These are phyloP conservation scores for Starmera dryadoides DNA, from an alignment of 805 yeast species.

Conservation along the genomic window DNA sequence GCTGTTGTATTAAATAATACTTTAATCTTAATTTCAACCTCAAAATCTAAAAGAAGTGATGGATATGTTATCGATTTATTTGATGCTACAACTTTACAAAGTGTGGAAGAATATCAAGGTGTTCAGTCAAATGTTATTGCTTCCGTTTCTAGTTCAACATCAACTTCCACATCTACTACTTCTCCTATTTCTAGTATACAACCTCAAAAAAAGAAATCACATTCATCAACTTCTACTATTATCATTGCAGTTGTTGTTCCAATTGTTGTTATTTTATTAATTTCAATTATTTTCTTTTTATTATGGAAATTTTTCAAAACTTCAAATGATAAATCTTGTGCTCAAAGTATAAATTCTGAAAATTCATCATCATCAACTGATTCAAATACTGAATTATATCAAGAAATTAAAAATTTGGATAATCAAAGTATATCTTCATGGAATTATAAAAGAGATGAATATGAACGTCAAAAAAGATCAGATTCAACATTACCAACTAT, in stretches of 20 bases:
- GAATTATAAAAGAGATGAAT: constrained; percentile 17
- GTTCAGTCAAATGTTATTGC: neutral
- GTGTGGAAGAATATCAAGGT: constrained; percentile 13
- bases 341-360: neutral
- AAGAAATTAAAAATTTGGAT: constrained; percentile 14
- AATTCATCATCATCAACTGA: constrained; percentile 5
- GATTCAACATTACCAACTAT: neutral
- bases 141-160: neutral
- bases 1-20: constrained; percentile 48
- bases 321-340: neutral
- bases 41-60: constrained; percentile 16
- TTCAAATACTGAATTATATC: constrained; percentile 10
- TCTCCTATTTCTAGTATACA: neutral
- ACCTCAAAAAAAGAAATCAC: neutral
- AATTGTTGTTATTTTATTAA: constrained; percentile 21
- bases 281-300: constrained; percentile 1
- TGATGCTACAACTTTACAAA: constrained; percentile 29
- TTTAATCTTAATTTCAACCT: constrained; percentile 32
- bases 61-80: constrained; percentile 33
- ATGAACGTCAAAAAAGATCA: constrained; percentile 5
- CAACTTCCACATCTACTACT: constrained; percentile 10
- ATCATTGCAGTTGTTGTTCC: constrained; percentile 28
- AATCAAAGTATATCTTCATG: constrained; percentile 18
- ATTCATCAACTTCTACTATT: constrained; percentile 2
- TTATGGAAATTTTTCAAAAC: constrained; percentile 5